These are phyloP conservation scores for Xylaria sp. DNA, from an alignment of 495 filamentous ascomycete species.

Conservation along the genomic window DNA sequence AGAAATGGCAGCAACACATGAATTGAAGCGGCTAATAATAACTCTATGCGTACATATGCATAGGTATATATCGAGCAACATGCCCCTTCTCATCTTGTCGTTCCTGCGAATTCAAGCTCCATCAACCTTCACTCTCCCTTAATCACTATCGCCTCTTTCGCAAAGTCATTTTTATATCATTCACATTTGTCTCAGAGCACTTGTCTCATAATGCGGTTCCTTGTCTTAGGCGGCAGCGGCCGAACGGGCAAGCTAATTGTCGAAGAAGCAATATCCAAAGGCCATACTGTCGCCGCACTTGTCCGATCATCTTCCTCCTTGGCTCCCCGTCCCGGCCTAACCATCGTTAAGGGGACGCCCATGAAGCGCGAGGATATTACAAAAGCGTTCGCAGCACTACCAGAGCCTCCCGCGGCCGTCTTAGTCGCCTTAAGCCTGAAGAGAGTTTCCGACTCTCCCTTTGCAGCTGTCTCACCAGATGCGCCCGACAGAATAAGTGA, in stretches of 20 bases:
- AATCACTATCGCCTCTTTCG: background rate
- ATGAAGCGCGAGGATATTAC: slow-evolving; percentile 44
- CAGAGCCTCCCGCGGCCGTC: slow-evolving; percentile 36
- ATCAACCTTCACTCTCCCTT: background rate
- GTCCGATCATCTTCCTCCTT: slow-evolving; percentile 47
- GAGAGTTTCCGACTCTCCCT: slow-evolving; percentile 29
- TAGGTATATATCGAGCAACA: slow-evolving; percentile 3
- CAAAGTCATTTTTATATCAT: slow-evolving; percentile 1
- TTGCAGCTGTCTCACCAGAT: slow-evolving; percentile 37
- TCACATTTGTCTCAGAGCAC: background rate
- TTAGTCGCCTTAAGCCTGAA: slow-evolving; percentile 45
- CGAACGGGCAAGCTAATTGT: slow-evolving; percentile 52
- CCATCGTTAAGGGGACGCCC: slow-evolving; percentile 49
- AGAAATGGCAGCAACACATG: background rate
- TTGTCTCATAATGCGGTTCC: slow-evolving; percentile 47
- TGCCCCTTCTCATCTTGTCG: background rate
- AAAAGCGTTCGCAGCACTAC: slow-evolving; percentile 41
- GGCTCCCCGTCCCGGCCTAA: slow-evolving; percentile 37
- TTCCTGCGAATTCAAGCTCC: background rate
- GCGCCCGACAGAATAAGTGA: slow-evolving; percentile 33
- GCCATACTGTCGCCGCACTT: slow-evolving; percentile 51
- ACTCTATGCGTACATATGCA: background rate
- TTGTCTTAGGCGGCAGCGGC: slow-evolving; percentile 53
- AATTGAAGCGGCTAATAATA: background rate
- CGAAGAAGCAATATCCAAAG: slow-evolving; percentile 47